Base-by-base conservation (phyloP, 2,329 filamentous ascomycete species). In the Colletotrichum falcatum region DNA sequence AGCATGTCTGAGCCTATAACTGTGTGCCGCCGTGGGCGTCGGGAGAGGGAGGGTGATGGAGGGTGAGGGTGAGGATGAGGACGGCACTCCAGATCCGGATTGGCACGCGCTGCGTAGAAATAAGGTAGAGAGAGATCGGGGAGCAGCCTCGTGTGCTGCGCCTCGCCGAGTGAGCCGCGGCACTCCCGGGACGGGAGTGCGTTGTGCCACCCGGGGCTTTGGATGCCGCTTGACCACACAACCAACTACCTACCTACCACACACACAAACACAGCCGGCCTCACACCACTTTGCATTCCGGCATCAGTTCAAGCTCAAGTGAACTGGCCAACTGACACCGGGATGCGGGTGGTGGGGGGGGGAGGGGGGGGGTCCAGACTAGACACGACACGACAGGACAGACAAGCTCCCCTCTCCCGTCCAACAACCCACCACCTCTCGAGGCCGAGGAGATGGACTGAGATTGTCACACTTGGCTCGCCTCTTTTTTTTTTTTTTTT, bases 41-140 rank as follows among this genome's bases (percentile, higher is more conserved):
- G 26, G 23, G 18, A n/a, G 8, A 30, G 30, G 18, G 39, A 11
- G 5, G 20, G 18, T n/a, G n/a, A n/a, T n/a, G n/a, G n/a, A n/a
- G n/a, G n/a, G n/a, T n/a, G n/a, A n/a, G n/a, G n/a, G n/a, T n/a
- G 37, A 16, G 37, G 37, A 2, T 5, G 37, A 20, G 42, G 18
- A 20, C 37, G 55, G 37, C 37, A 42, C 55, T 5, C 5, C 14
- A 20, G 18, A 44, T 18, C 37, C 18, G 54, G 9, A 23, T 44
- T 7, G 18, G 18, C 28, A 59, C 42, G 42, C 20, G 42, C n/a
- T 30, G 37, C 37, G 37, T 59, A 37, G 28, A 44, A 59, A 42
- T 59, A 59, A 59, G 55, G 37, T 59, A 44, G 37, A 39, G 39
- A 12, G 11, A 44, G 42, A 44, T 44, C 42, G 37, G 37, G 23